Conservation (phyloP, 1,284 basidiomycete genomes). For the Apiotrichum porosum region DNA sequence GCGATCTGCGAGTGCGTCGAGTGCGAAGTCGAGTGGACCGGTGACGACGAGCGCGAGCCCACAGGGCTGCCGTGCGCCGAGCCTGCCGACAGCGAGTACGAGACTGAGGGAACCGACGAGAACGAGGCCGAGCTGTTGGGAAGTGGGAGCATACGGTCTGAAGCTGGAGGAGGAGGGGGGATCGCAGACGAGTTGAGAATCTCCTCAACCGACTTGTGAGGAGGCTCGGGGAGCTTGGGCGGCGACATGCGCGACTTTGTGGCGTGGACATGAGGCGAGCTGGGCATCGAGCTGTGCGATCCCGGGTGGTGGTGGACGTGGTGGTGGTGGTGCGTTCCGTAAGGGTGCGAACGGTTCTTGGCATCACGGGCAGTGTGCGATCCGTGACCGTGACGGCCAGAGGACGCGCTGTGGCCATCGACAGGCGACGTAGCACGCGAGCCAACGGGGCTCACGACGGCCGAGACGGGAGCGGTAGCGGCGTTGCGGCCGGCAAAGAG, state of each 20-base stretch:
- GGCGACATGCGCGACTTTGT: conserved; percentile 38
- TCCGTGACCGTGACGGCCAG: conserved; percentile 45
- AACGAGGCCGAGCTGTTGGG: conserved; percentile 33
- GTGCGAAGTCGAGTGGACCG: conserved; percentile 24
- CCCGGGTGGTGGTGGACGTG: conserved; percentile 15
- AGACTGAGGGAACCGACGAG: conserved; percentile 29
- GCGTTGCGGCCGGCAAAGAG: conserved; percentile 41
- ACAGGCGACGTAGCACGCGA: conserved; percentile 41
- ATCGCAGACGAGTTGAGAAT: conserved; percentile 47
- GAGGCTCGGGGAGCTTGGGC: conserved; percentile 27
- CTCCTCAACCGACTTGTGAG: conserved; percentile 46
- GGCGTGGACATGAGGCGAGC: conserved; percentile 34
- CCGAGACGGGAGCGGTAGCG: conserved; percentile 44
- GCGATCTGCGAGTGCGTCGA: conserved; percentile 33
- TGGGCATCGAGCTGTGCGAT: conserved; percentile 32
- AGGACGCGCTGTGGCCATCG: conserved; percentile 45
- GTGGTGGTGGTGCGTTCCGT: conserved; percentile 22
- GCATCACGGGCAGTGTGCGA: conserved; percentile 44
- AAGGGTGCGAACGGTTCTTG: conserved; percentile 46
- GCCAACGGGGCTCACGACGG: conserved; percentile 35
- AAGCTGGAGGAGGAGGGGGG: conserved; percentile 37
- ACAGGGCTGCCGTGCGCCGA: conserved; percentile 36
- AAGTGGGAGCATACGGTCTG: conserved; percentile 42
- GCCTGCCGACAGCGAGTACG: conserved; percentile 38
- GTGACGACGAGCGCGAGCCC: conserved; percentile 40